Evolutionary conservation across 2,329 filamentous ascomycete species (phyloP), one percentile per base, ranked within the genome.

Genomic region (Apiospora sp.): DNA sequence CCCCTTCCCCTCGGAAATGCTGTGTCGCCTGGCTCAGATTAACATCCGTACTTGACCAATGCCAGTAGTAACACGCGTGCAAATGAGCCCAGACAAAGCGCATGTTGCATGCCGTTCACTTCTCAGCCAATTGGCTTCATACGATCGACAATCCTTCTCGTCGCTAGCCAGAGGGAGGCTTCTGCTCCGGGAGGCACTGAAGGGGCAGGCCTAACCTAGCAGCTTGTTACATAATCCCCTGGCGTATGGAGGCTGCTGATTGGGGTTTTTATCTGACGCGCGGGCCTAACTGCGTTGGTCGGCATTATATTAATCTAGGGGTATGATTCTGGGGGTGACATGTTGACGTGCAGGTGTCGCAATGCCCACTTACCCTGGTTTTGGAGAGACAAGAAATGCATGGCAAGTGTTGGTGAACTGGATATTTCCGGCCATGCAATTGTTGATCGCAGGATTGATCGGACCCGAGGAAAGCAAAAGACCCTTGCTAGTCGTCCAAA

Each of bases 301-400:
- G 34, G 54, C 16, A 22, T 37, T 61, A 61, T 37, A 61, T 37
- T 61, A 34, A 37, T 61, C 30, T 19, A 61, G 22, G 54, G 54
- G 54, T 19, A 8, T 12, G 54, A 22, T 37, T 61, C 54, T 41
- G 58, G 58, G 34, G 58, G 58, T 64, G 34, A 64, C 19, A 41
- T 64, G 58, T 64, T 64, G 58, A 64, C 58, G 58, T 64, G 58
- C 58, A 64, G 58, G 22, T 64, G 19, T 3, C 7, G 30, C 54
- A 12, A 37, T 30, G 24, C 12, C 14, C 14, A 30, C 49, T n/a
- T 51, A 14, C 51, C 24, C 24, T 30, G 51, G 14, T 34, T 58
- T 34, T 19, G 51, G 51, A 34, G 51, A 58, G 27, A 58, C 7
- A 10, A 34, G 51, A 58, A 19, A 14, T 19, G 14, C 51, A 58